Percentiles rank a stretch among this genome's conserved stretches.
These are phyloP conservation scores for Conticribra guillardii DNA, from an alignment of 108 stramenopile species.

Conservation along the genomic window DNA sequence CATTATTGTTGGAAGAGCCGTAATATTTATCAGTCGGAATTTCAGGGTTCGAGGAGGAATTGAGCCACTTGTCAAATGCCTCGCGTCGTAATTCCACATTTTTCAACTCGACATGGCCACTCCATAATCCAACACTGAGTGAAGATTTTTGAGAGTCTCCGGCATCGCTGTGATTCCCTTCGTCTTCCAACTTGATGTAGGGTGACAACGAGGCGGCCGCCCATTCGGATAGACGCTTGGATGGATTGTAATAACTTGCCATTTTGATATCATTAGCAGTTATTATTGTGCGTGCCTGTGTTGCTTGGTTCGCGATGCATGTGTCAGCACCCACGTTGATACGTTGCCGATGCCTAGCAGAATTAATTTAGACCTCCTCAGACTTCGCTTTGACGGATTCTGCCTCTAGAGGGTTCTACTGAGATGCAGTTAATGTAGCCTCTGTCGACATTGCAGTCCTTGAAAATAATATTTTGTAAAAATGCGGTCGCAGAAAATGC, in stretches of 20 bases:
- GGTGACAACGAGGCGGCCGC: conserved; percentile 44
- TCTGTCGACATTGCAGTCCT: no score
- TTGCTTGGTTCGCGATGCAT: no score
- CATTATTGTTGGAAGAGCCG: conserved; percentile 4
- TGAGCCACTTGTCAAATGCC: conserved; percentile 44
- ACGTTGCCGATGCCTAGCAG: no score
- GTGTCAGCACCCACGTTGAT: no score
- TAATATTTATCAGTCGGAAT: conserved; percentile 1
- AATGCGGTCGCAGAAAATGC: no score
- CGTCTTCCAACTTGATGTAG: conserved; percentile 39
- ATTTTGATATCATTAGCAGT: no score
- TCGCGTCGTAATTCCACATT: conserved; percentile 43
- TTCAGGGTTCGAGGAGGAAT: neutral
- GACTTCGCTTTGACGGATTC: no score
- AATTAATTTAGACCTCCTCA: no score
- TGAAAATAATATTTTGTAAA: no score
- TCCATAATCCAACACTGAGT: conserved; percentile 38
- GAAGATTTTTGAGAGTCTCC: neutral
- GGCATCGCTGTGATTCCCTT: conserved; percentile 1
- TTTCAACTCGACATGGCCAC: conserved; percentile 40
- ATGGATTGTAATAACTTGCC: conserved; percentile 28
- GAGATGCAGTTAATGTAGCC: no score
- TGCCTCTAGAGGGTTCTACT: no score
- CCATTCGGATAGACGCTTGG: conserved; percentile 41
- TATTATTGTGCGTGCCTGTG: no score